Conservation (phyloP, 257 asterid species). For the Apocynum venetum region DNA sequence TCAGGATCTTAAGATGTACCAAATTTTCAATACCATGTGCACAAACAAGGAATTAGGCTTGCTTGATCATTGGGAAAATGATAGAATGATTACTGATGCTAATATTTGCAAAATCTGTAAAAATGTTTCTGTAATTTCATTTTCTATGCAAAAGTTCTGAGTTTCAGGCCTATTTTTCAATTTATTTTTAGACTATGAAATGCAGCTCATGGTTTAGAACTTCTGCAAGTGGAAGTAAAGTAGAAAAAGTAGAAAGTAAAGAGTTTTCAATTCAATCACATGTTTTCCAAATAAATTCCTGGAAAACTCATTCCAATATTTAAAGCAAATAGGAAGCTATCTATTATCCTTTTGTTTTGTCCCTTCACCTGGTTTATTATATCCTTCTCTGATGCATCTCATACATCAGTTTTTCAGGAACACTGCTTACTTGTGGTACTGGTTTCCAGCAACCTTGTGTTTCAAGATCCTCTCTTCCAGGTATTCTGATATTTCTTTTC, state of each 20-base stretch:
- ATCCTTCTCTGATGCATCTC: slow-evolving; percentile 6
- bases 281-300: neutral
- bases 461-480: slow-evolving; percentile 59
- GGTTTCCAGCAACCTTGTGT: slow-evolving; percentile 64
- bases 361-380: neutral
- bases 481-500: slow-evolving; percentile 22
- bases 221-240: no score
- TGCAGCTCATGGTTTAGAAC: neutral
- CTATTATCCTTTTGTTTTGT: neutral
- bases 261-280: neutral
- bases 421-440: slow-evolving; percentile 60
- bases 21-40: no score
- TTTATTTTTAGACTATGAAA: neutral
- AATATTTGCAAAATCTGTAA: no score
- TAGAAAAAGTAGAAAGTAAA: neutral
- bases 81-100: neutral
- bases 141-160: neutral
- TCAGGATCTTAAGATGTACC: no score
- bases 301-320: neutral
- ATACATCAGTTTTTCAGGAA: slow-evolving; percentile 63
- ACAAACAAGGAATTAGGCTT: neutral
- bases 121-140: no score
- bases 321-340: neutral
- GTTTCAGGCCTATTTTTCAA: neutral
- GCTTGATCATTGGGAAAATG: neutral